Evolutionary conservation across 2,329 filamentous ascomycete species (phyloP), one percentile per base, ranked within the genome.

Genomic region (Pseudogymnoascus destructans): DNA sequence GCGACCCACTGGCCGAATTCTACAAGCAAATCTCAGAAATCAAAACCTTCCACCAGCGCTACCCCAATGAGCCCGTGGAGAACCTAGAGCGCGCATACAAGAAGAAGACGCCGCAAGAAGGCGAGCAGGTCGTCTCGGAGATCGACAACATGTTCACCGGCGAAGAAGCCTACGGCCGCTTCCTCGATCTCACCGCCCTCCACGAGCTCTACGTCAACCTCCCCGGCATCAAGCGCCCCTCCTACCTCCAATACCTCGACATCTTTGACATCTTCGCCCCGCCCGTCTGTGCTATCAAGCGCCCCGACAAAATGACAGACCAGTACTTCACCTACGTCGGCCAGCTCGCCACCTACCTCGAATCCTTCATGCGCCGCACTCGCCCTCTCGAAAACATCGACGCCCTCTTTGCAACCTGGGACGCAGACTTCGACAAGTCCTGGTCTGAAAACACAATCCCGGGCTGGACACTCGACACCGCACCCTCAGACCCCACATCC

Each of bases 81-180:
- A 96, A 97, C 66, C 82, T 95, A 11, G 95, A 98, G 73, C 82
- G 86, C 64, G 87, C 91, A 33, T 98, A 98, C 75, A 89, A 90
- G 49, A 79, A 83, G 68, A 81, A 79, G 59, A 75, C 78, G 40
- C 79, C 78, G 10, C 82, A 83, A 42, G 84, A 86, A 63, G 80
- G 82, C 55, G 81, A 86, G 52, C 74, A 78, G 1, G 71, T 80
- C 59, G 77, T 79, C 3, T 82, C 81, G 42, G 82, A 91, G 57
- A 85, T 96, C 54, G 92, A 97, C 68, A 83, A 82, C 59, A 86
- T 97, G 76, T 98, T 98, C 72, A 95, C 90, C 0, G 93, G 93
- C 61, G 95, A 98, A 72, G 93, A 98, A 71, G 86, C 86, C 0
- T 96, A 87, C 67, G 93, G 93, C 42, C 86, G 89, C 65, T 98